These are phyloP conservation scores for Dittrichia graveolens DNA, from an alignment of 129 eudicot species.

Conservation along the genomic window DNA sequence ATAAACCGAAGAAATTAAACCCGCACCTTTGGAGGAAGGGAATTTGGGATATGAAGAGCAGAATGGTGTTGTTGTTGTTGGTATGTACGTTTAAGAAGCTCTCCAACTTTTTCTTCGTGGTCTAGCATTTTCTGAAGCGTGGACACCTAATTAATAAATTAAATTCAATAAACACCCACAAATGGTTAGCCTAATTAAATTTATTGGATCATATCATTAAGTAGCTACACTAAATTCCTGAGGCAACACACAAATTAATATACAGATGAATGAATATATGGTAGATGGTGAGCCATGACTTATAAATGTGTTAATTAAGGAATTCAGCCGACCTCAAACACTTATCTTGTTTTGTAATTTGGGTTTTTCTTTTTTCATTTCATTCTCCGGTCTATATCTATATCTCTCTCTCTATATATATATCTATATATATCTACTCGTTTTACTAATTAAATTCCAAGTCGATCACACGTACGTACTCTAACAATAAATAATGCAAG, in stretches of 20 bases:
- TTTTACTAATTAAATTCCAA: too few species aligned
- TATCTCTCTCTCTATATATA: too few species aligned
- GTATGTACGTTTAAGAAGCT: slow-evolving; percentile 54
- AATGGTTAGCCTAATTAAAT: not conserved
- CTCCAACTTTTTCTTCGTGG: slow-evolving; percentile 70
- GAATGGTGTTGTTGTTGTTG: slow-evolving; percentile 44
- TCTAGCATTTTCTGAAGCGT: slow-evolving; percentile 76
- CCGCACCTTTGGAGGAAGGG: slow-evolving; percentile 76
- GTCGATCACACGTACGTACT: too few species aligned
- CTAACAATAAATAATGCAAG: not conserved
- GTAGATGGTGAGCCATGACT: slow-evolving; percentile 38
- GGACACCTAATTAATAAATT: slow-evolving; percentile 48
- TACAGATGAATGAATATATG: slow-evolving; percentile 28
- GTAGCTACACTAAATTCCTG: not conserved
- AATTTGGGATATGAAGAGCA: slow-evolving; percentile 57
- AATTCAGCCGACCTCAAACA: too few species aligned
- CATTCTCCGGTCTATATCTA: too few species aligned
- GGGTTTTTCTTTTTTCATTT: too few species aligned
- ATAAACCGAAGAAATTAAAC: not conserved
- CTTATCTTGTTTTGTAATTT: too few species aligned
- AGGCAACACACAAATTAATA: not conserved
- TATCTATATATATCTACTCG: too few species aligned
- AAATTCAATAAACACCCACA: not conserved
- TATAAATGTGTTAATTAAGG: not conserved
- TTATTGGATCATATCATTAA: not conserved